These are phyloP conservation scores for Misopates orontium DNA, from an alignment of 257 asterid species.

Conservation along the genomic window DNA sequence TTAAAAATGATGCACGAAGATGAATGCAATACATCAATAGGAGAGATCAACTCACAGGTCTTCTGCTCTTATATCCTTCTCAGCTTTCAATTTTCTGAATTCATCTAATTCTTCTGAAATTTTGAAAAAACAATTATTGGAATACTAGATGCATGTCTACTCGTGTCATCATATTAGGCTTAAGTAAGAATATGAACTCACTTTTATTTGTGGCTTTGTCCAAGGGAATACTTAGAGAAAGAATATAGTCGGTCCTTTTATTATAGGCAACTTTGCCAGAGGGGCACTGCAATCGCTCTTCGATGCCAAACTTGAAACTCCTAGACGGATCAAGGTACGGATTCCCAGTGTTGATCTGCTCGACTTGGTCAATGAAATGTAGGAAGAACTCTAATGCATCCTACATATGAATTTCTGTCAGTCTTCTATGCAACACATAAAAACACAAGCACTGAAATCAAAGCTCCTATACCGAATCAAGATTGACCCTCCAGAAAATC, in stretches of 20 bases:
- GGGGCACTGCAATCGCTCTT: conserved; percentile 83
- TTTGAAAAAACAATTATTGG: conserved; percentile 26
- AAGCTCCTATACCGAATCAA: background rate
- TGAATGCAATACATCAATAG: conserved; percentile 6
- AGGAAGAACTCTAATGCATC: conserved; percentile 97
- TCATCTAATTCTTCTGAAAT: conserved; percentile 73
- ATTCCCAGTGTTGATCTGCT: conserved; percentile 64
- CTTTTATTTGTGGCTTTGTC: conserved; percentile 87
- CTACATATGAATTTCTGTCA: conserved; percentile 44
- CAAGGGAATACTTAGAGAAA: conserved; percentile 82
- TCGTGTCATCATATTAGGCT: conserved; percentile 10
- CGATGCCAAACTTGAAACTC: conserved; percentile 94
- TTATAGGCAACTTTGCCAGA: conserved; percentile 94
- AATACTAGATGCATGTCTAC: conserved; percentile 24
- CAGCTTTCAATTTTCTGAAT: conserved; percentile 66
- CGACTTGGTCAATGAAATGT: conserved; percentile 93
- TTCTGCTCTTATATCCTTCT: conserved; percentile 69
- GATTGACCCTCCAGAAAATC: conserved; percentile 11
- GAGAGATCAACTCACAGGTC: conserved; percentile 65
- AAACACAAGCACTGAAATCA: conserved; percentile 10
- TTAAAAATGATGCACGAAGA: conserved; percentile 22
- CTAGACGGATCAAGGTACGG: conserved; percentile 74
- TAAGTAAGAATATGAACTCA: conserved; percentile 40
- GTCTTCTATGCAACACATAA: conserved; percentile 17
- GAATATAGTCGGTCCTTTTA: conserved; percentile 74